These are phyloP conservation scores for Austroboletus novae-zelandiae DNA, from an alignment of 1,284 basidiomycete species.

Conservation along the genomic window DNA sequence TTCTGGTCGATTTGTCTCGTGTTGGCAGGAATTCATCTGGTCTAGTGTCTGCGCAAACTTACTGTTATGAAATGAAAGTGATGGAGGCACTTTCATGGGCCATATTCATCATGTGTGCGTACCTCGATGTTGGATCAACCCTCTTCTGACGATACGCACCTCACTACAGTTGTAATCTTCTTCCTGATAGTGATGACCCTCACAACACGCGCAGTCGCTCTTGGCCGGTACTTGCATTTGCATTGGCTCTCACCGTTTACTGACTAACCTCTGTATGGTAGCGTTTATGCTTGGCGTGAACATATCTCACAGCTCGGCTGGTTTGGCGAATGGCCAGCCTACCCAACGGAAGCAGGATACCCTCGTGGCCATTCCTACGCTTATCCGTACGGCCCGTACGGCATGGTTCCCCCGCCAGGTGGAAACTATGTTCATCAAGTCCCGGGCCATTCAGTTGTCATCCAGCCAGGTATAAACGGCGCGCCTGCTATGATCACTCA, in stretches of 20 bases:
- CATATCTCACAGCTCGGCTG: conserved; percentile 51
- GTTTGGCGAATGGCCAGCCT: conserved; percentile 50
- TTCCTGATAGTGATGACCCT: conserved; percentile 44
- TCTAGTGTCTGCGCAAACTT: conserved; percentile 53
- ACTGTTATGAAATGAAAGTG: conserved; percentile 76
- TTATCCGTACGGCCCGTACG: conserved; percentile 25
- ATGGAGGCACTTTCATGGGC: conserved; percentile 78
- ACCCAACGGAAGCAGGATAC: conserved; percentile 28
- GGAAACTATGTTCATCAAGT: conserved; percentile 41
- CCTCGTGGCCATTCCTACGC: conserved; percentile 17
- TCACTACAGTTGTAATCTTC: conserved; percentile 40
- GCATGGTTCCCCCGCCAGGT: conserved; percentile 8
- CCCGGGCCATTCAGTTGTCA: conserved; percentile 65
- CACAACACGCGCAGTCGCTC: conserved; percentile 40
- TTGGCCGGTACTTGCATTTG: conserved; percentile 35
- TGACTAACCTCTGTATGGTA: conserved; percentile 10
- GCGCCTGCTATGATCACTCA: conserved; percentile 60
- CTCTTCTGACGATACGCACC: conserved; percentile 36
- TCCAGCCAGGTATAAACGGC: conserved; percentile 65
- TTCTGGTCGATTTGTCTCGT: not conserved
- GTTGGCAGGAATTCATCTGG: conserved; percentile 3
- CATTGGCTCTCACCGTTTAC: not conserved
- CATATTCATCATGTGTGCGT: conserved; percentile 59
- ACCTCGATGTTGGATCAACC: conserved; percentile 34
- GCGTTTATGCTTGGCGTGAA: conserved; percentile 46